Evolutionary conservation across 805 yeast genomes (phyloP).

Genomic region (Phaffomyces opuntiae): DNA sequence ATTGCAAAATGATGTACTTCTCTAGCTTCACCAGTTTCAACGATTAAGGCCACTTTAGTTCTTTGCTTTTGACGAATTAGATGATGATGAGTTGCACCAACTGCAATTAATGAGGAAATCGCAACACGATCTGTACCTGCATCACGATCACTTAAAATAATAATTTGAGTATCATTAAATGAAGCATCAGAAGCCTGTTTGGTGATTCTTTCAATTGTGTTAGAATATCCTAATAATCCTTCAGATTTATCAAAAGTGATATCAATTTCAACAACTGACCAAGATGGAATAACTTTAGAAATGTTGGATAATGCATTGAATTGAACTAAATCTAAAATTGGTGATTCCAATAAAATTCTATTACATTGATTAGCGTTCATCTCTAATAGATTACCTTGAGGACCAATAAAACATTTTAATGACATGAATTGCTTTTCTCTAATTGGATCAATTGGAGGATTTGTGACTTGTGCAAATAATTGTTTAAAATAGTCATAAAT

Average conservation of each 20-base stretch:
- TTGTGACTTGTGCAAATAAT: constrained; percentile 95
- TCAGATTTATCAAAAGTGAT: constrained; percentile 80
- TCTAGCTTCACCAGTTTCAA: constrained; percentile 95
- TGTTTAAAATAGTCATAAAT: constrained; percentile 93
- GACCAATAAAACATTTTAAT: constrained; percentile 93
- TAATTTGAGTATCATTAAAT: constrained; percentile 62
- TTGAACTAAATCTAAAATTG: constrained; percentile 70
- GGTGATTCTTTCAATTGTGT: constrained; percentile 81
- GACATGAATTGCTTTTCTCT: constrained; percentile 97
- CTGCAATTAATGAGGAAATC: constrained; percentile 83
- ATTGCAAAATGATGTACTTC: constrained; percentile 97
- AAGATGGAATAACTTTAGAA: constrained; percentile 69
- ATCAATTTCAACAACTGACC: constrained; percentile 80
- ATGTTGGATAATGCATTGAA: constrained; percentile 69
- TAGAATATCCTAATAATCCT: constrained; percentile 80
- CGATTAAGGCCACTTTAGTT: constrained; percentile 83
- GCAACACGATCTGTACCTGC: constrained; percentile 61
- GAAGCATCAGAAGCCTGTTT: constrained; percentile 83
- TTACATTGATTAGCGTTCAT: constrained; percentile 91
- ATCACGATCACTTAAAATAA: constrained; percentile 68
- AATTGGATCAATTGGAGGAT: constrained; percentile 98
- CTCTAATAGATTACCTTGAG: constrained; percentile 94
- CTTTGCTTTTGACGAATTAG: constrained; percentile 93
- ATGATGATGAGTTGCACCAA: constrained; percentile 96
- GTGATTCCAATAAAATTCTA: constrained; percentile 75